Percentiles rank a stretch among this genome's conserved stretches.
phyloP scores from a whole-genome alignment of 2,329 filamentous ascomycete species.

The Fusarium nanum region DNA sequence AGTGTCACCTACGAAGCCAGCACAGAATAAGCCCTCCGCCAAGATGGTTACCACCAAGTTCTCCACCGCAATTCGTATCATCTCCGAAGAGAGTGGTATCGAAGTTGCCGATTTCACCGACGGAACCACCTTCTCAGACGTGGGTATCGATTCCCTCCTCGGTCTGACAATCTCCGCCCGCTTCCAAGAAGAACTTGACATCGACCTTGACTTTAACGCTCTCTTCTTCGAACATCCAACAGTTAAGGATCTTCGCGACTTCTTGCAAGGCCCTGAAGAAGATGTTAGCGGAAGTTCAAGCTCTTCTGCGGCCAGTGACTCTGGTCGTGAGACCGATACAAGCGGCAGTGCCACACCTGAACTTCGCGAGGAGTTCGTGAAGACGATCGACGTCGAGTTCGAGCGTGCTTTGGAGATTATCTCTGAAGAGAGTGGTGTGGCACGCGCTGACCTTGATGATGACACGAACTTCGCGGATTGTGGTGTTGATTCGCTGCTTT shows the following conservation, averaged over 20 bases:
- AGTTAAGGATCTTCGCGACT: slow-evolving; percentile 63
- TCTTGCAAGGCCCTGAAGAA: slow-evolving; percentile 14
- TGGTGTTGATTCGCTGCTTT: slow-evolving; percentile 71
- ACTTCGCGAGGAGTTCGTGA: slow-evolving; percentile 4
- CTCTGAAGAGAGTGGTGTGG: slow-evolving; percentile 66
- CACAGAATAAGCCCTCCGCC: neutral
- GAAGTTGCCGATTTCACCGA: slow-evolving; percentile 61
- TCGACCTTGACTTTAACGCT: slow-evolving; percentile 64
- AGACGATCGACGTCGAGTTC: slow-evolving; percentile 23
- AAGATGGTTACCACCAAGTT: slow-evolving; percentile 10
- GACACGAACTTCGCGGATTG: slow-evolving; percentile 68
- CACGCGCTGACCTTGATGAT: slow-evolving; percentile 65
- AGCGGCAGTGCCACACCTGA: slow-evolving; percentile 15
- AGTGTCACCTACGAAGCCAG: rapidly evolving
- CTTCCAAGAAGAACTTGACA: slow-evolving; percentile 67
- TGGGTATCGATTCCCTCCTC: slow-evolving; percentile 72
- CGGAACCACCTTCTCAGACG: slow-evolving; percentile 66
- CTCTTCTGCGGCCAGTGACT: slow-evolving; percentile 30
- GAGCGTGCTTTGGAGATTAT: slow-evolving; percentile 36
- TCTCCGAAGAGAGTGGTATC: slow-evolving; percentile 38
- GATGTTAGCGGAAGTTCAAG: slow-evolving; percentile 22
- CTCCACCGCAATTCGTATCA: slow-evolving; percentile 22
- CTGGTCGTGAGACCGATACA: slow-evolving; percentile 1
- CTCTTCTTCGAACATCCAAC: slow-evolving; percentile 65
- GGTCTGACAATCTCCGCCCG: slow-evolving; percentile 67